phyloP scores from a whole-genome alignment of 352 stramenopile species.

The Peronospora destructor region DNA sequence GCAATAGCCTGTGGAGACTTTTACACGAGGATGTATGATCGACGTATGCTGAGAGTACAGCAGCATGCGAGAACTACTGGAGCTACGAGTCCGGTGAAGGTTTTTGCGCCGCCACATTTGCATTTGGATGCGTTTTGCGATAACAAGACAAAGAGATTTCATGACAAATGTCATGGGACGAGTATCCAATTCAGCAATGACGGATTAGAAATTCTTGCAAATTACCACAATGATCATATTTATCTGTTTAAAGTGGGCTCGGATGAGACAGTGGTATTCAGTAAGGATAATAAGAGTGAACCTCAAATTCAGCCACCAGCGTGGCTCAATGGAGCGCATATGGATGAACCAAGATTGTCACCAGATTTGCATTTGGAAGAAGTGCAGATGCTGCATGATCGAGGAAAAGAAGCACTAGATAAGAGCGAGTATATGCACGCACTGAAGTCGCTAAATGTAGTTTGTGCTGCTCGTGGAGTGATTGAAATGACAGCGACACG shows the following conservation, averaged over 20 bases:
- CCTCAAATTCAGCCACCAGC: slow-evolving; percentile 12
- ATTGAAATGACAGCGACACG: slow-evolving; percentile 29
- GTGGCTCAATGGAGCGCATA: slow-evolving; percentile 40
- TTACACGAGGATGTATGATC: slow-evolving; percentile 72
- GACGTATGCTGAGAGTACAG: slow-evolving; percentile 64
- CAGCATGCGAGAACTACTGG: slow-evolving; percentile 17
- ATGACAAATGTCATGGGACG: slow-evolving; percentile 63
- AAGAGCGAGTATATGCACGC: slow-evolving; percentile 29
- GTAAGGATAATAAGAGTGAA: slow-evolving; percentile 24
- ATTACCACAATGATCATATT: slow-evolving; percentile 85
- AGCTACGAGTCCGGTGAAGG: slow-evolving; percentile 46
- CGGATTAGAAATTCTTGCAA: slow-evolving; percentile 58
- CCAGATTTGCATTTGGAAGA: slow-evolving; percentile 20
- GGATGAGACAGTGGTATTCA: slow-evolving; percentile 21
- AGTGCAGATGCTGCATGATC: slow-evolving; percentile 21
- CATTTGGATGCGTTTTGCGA: slow-evolving; percentile 56
- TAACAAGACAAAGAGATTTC: slow-evolving; percentile 26
- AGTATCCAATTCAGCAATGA: slow-evolving; percentile 77
- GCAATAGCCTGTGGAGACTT: slow-evolving; percentile 71
- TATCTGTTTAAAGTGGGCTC: slow-evolving; percentile 66
- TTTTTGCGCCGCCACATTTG: slow-evolving; percentile 73
- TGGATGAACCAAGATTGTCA: slow-evolving; percentile 30
- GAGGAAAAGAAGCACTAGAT: slow-evolving; percentile 17
- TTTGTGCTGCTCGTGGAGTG: slow-evolving; percentile 25
- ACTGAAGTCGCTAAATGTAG: slow-evolving; percentile 34